Percentiles rank a stretch among this genome's conserved stretches.
Evolutionary conservation across 306 rosid species (phyloP).

Genomic region (Dalbergia oliveri): DNA sequence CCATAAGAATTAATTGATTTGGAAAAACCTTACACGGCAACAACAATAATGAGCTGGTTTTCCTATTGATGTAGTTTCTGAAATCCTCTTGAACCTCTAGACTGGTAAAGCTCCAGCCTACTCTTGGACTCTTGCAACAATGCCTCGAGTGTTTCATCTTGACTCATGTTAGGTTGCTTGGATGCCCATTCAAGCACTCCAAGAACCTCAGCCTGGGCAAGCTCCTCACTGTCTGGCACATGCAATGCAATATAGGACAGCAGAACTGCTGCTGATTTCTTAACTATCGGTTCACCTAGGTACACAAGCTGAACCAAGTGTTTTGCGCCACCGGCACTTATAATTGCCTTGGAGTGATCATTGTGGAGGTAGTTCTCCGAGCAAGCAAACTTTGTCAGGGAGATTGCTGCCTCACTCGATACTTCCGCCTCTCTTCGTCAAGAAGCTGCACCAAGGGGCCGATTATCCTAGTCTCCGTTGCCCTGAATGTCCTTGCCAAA

Average conservation of each 20-base stretch:
- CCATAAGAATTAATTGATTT: slow-evolving; percentile 36
- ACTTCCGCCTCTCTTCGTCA: slow-evolving; percentile 76
- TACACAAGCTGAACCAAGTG: slow-evolving; percentile 79
- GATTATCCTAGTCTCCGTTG: slow-evolving; percentile 78
- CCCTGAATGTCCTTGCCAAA: slow-evolving; percentile 80
- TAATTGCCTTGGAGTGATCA: slow-evolving; percentile 77
- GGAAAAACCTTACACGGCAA: background rate
- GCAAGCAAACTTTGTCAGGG: slow-evolving; percentile 77
- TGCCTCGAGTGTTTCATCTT: slow-evolving; percentile 60
- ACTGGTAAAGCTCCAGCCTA: slow-evolving; percentile 79
- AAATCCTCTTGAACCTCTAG: slow-evolving; percentile 79
- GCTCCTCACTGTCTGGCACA: slow-evolving; percentile 86
- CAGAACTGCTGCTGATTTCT: slow-evolving; percentile 62
- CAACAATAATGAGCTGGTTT: slow-evolving; percentile 26
- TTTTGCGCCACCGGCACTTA: slow-evolving; percentile 71
- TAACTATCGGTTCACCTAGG: slow-evolving; percentile 75
- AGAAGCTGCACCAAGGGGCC: slow-evolving; percentile 78
- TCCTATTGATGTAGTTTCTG: slow-evolving; percentile 58
- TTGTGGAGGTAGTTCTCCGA: slow-evolving; percentile 68
- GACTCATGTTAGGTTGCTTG: slow-evolving; percentile 68
- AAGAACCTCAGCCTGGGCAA: slow-evolving; percentile 74
- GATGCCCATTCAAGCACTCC: slow-evolving; percentile 81
- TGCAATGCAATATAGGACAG: slow-evolving; percentile 74
- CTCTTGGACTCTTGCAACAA: slow-evolving; percentile 74
- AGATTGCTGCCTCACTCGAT: slow-evolving; percentile 65